These are phyloP conservation scores for Thymus quinquecostatus DNA, from an alignment of 257 asterid species.

Conservation along the genomic window DNA sequence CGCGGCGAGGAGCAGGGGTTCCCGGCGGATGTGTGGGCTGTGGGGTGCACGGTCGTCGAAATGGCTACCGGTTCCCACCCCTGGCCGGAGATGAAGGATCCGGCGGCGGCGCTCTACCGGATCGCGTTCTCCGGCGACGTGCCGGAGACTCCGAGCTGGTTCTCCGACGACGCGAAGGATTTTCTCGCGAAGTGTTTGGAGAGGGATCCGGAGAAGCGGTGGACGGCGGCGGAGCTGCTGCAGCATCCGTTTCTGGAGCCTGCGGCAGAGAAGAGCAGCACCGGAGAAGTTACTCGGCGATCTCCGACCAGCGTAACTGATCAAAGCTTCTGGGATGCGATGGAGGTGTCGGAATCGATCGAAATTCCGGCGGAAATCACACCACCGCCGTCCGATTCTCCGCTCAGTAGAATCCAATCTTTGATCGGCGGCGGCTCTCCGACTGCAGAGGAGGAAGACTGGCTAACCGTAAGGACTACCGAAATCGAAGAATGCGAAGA, in stretches of 20 bases:
- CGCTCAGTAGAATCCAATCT: constrained; percentile 46
- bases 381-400: constrained; percentile 31
- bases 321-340: constrained; percentile 69
- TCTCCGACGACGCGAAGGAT: constrained; percentile 57
- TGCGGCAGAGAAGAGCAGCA: neutral
- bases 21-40: constrained; percentile 82
- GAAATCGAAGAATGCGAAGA: constrained; percentile 41
- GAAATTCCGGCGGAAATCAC: constrained; percentile 16
- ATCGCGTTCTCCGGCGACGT: constrained; percentile 64
- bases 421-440: constrained; percentile 38
- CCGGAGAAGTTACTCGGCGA: constrained; percentile 31
- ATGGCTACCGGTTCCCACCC: constrained; percentile 85
- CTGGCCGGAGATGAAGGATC: constrained; percentile 75
- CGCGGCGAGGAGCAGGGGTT: constrained; percentile 81
- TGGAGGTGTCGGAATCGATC: constrained; percentile 43
- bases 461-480: constrained; percentile 63
- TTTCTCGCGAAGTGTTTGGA: constrained; percentile 61
- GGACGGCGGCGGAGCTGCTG: constrained; percentile 73
- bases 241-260: constrained; percentile 61
- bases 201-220: constrained; percentile 52
- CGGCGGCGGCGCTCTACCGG: constrained; percentile 67
- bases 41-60: constrained; percentile 76
- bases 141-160: constrained; percentile 61
- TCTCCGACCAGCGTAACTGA: constrained; percentile 83
- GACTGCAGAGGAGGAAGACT: constrained; percentile 54